These are phyloP conservation scores for Dissophora globulifera DNA, from an alignment of 192 early-diverging fungal genomes.

Conservation along the genomic window DNA sequence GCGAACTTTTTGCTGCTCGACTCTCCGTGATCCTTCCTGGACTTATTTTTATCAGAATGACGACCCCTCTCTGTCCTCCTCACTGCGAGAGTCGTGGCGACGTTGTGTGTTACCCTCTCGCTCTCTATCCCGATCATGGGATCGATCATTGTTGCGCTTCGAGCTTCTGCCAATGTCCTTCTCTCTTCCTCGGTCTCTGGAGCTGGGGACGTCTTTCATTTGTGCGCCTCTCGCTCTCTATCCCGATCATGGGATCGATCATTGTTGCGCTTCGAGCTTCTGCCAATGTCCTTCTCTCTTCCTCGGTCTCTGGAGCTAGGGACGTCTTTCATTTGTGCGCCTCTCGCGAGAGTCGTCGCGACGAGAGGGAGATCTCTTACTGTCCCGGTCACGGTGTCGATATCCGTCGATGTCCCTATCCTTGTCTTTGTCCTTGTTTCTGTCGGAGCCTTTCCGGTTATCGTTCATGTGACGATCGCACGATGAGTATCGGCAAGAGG, in stretches of 20 bases:
- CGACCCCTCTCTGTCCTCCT: constrained; percentile 20
- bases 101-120: constrained; percentile 22
- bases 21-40: constrained; percentile 14
- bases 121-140: constrained; percentile 2
- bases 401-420: constrained; percentile 16
- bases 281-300: constrained; percentile 1
- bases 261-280: background rate
- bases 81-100: constrained; percentile 12
- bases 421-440: constrained; percentile 1
- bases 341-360: background rate
- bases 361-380: background rate
- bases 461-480: constrained; percentile 17
- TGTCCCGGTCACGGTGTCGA: constrained; percentile 4
- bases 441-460: constrained; percentile 2
- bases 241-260: constrained; percentile 7
- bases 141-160: background rate
- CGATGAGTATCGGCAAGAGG: constrained; percentile 18
- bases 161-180: constrained; percentile 4
- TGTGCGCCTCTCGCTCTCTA: background rate
- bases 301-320: constrained; percentile 4
- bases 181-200: constrained; percentile 3
- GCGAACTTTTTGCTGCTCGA: constrained; percentile 17
- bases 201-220: background rate
- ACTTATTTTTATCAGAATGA: constrained; percentile 43
- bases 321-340: background rate